Conservation (phyloP, 83 land plant species). For the Picea engelmannii region DNA sequence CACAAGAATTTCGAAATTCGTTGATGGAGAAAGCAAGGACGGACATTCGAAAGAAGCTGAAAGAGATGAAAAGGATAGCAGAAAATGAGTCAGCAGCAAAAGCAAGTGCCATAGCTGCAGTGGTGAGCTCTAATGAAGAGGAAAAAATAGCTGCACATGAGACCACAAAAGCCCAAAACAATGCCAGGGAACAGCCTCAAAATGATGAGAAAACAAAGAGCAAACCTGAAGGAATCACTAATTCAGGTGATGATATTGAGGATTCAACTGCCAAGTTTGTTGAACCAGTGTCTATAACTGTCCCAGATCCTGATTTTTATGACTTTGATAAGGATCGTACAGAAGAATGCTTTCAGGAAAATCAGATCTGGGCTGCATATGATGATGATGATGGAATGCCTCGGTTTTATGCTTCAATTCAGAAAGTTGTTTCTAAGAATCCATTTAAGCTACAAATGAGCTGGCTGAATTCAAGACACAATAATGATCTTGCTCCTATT, state of each 20-base stretch:
- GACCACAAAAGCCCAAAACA: slow-evolving; percentile 8
- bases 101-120: neutral
- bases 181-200: neutral
- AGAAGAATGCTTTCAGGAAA: slow-evolving; percentile 61
- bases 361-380: slow-evolving; percentile 84
- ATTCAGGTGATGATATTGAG: neutral
- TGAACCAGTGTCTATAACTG: slow-evolving; percentile 43
- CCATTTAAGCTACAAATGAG: slow-evolving; percentile 70
- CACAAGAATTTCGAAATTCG: slow-evolving; percentile 44
- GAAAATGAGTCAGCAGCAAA: slow-evolving; percentile 15
- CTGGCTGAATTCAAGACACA: slow-evolving; percentile 57
- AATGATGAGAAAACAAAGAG: neutral
- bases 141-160: slow-evolving; percentile 11
- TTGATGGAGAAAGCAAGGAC: slow-evolving; percentile 61
- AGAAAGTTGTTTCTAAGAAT: slow-evolving; percentile 55
- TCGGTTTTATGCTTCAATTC: slow-evolving; percentile 67
- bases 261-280: slow-evolving; percentile 17
- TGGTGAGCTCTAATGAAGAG: slow-evolving; percentile 2
- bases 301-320: slow-evolving; percentile 82
- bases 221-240: neutral
- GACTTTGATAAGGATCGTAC: slow-evolving; percentile 78
- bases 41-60: slow-evolving; percentile 49
- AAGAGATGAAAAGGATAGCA: slow-evolving; percentile 35
- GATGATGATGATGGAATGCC: slow-evolving; percentile 96
- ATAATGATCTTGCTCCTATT: slow-evolving; percentile 51